These are phyloP conservation scores for Viola odorata DNA, from an alignment of 345 rosid species.

Conservation along the genomic window DNA sequence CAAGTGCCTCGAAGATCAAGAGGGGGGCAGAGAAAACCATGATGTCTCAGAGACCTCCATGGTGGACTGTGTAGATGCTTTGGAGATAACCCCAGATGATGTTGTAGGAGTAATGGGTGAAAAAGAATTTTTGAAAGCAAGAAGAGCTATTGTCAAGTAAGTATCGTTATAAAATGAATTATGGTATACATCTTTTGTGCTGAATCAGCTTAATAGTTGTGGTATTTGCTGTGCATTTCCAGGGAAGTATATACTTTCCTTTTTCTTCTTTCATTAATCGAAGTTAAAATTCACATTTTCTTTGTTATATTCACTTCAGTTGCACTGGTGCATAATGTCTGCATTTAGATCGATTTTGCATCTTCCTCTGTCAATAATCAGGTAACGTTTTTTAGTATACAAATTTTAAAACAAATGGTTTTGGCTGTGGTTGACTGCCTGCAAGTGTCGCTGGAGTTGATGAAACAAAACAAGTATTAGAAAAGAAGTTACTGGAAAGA, in stretches of 20 bases:
- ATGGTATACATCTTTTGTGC: background rate
- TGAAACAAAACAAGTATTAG: too few relatives aligned
- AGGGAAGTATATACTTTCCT: too few relatives aligned
- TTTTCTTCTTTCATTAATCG: background rate
- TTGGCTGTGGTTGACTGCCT: too few relatives aligned
- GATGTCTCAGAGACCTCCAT: slow-evolving; percentile 25
- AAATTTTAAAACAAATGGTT: too few relatives aligned
- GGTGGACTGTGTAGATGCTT: slow-evolving; percentile 33
- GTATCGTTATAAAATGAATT: slow-evolving; percentile 19
- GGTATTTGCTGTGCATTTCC: background rate
- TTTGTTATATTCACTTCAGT: background rate
- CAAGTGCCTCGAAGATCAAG: slow-evolving; percentile 14
- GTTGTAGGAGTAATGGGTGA: slow-evolving; percentile 59
- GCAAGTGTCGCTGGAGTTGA: too few relatives aligned
- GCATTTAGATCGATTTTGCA: background rate
- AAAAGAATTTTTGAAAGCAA: slow-evolving; percentile 62
- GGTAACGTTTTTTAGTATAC: too few relatives aligned
- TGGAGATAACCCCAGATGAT: slow-evolving; percentile 49
- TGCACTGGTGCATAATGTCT: background rate
- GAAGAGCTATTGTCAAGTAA: slow-evolving; percentile 69
- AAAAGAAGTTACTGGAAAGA: too few relatives aligned
- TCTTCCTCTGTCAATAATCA: too few relatives aligned
- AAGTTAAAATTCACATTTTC: background rate
- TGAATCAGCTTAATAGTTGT: slow-evolving; percentile 1
- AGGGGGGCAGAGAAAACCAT: slow-evolving; percentile 8